These are phyloP conservation scores for Pseudohyphozyma bogoriensis DNA, from an alignment of 768 basidiomycete species.

Conservation along the genomic window DNA sequence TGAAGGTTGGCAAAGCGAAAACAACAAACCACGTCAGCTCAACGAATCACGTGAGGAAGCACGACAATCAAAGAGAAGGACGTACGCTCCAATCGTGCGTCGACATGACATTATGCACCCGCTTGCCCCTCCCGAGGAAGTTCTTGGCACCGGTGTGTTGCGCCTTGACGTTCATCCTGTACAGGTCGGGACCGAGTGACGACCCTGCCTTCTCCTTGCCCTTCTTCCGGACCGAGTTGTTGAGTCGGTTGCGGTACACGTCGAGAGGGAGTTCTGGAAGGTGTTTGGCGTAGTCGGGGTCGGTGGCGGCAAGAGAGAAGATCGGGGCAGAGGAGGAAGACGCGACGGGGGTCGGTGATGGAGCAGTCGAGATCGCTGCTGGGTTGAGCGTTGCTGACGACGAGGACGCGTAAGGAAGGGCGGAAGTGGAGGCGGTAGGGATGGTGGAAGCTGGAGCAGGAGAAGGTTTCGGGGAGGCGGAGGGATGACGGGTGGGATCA, in stretches of 20 bases:
- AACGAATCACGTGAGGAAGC: too few relatives aligned
- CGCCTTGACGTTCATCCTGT: slow-evolving; percentile 25
- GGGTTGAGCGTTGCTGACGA: not conserved
- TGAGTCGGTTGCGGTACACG: slow-evolving; percentile 12
- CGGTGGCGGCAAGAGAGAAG: slow-evolving; percentile 21
- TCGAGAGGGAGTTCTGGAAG: slow-evolving; percentile 15
- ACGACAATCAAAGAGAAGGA: not conserved
- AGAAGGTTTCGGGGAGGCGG: not conserved
- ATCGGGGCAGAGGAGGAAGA: slow-evolving; percentile 4
- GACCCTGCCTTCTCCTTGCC: slow-evolving; percentile 11
- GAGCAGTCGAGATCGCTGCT: slow-evolving; percentile 29
- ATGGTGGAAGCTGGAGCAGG: too few relatives aligned
- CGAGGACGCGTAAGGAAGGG: not conserved
- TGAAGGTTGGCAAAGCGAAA: slow-evolving; percentile 2
- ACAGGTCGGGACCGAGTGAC: slow-evolving; percentile 11
- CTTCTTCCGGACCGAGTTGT: slow-evolving; percentile 20
- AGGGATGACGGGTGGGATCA: too few relatives aligned
- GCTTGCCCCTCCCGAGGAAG: slow-evolving; percentile 20
- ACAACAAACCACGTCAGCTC: not conserved
- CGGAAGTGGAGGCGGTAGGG: not conserved
- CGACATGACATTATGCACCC: slow-evolving; percentile 16
- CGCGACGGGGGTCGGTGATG: not conserved
- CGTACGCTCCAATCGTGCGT: slow-evolving; percentile 19
- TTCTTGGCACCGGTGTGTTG: slow-evolving; percentile 19
- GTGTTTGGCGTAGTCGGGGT: slow-evolving; percentile 3